These are phyloP conservation scores for Lignosus rhinocerotis DNA, from an alignment of 1,284 basidiomycete genomes.

Conservation along the genomic window DNA sequence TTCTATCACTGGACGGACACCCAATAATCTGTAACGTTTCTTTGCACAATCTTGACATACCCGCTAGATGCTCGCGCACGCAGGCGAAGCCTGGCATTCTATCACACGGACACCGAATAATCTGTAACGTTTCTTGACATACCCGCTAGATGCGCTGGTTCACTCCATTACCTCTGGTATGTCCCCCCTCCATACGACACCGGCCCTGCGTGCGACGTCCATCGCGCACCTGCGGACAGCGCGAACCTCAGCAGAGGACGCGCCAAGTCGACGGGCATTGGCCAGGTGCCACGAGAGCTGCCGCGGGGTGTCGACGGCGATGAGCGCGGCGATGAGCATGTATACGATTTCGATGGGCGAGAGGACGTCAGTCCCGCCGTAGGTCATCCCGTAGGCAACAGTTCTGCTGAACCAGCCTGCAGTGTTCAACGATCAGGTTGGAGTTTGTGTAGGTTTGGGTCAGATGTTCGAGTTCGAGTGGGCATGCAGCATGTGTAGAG, in stretches of 20 bases:
- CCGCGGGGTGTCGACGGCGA: constrained; percentile 50
- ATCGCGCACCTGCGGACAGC: constrained; percentile 37
- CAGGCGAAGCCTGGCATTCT: no score
- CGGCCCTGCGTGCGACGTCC: constrained; percentile 22
- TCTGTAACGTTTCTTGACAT: no score
- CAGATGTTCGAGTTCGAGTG: no score
- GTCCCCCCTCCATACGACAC: no score
- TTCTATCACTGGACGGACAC: no score
- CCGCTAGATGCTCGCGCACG: no score
- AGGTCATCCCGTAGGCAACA: constrained; percentile 52
- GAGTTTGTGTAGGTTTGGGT: background rate
- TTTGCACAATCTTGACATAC: no score
- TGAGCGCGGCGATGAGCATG: constrained; percentile 49
- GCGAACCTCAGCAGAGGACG: constrained; percentile 10
- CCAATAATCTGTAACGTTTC: no score
- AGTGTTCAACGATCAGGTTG: no score
- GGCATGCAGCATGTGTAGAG: background rate
- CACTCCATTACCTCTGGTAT: no score
- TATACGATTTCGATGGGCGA: constrained; percentile 48
- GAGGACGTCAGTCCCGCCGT: constrained; percentile 43
- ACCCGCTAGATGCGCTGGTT: no score
- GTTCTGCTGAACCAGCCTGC: constrained; percentile 53
- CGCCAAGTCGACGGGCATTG: constrained; percentile 39
- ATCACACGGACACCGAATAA: no score
- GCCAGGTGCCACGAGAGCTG: constrained; percentile 58